Evolutionary conservation across 495 filamentous ascomycete genomes (phyloP).

Genomic region (Xanthoparmelia taractica): DNA sequence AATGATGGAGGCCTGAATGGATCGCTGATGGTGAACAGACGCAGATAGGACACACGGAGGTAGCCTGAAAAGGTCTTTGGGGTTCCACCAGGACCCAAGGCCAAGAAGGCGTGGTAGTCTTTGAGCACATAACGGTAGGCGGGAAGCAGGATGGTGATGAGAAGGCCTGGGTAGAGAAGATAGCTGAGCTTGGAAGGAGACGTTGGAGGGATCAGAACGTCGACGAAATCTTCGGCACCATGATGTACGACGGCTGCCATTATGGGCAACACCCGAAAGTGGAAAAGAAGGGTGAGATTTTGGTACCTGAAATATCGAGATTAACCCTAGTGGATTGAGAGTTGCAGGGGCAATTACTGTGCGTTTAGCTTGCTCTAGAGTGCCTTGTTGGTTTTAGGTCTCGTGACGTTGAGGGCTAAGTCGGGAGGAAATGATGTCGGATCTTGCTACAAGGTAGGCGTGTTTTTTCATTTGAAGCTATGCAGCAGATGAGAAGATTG

Average conservation of each 20-base stretch:
- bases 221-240: slow-evolving; percentile 37
- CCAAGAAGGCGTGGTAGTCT: slow-evolving; percentile 70
- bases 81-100: slow-evolving; percentile 73
- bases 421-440: not conserved
- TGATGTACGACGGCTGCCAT: slow-evolving; percentile 42
- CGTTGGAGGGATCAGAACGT: slow-evolving; percentile 33
- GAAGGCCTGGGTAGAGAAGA: slow-evolving; percentile 37
- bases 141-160: slow-evolving; percentile 44
- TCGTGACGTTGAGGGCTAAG: no score
- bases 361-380: slow-evolving; percentile 22
- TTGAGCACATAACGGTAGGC: slow-evolving; percentile 51
- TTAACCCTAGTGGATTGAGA: slow-evolving; percentile 10
- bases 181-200: slow-evolving; percentile 39
- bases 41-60: slow-evolving; percentile 55
- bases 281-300: slow-evolving; percentile 16
- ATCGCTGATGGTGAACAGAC: slow-evolving; percentile 39
- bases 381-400: slow-evolving; percentile 19
- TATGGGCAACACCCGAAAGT: slow-evolving; percentile 38
- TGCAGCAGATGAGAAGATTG: not conserved
- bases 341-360: slow-evolving; percentile 1
- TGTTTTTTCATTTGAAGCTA: not conserved
- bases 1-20: slow-evolving; percentile 31
- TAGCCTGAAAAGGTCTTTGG: slow-evolving; percentile 67
- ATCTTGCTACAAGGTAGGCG: no score
- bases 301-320: slow-evolving; percentile 16